A percentile compares a stretch with the other conserved stretches of the same genome.
phyloP scores from a whole-genome alignment of 805 yeast species.

The Metschnikowia proteae region DNA sequence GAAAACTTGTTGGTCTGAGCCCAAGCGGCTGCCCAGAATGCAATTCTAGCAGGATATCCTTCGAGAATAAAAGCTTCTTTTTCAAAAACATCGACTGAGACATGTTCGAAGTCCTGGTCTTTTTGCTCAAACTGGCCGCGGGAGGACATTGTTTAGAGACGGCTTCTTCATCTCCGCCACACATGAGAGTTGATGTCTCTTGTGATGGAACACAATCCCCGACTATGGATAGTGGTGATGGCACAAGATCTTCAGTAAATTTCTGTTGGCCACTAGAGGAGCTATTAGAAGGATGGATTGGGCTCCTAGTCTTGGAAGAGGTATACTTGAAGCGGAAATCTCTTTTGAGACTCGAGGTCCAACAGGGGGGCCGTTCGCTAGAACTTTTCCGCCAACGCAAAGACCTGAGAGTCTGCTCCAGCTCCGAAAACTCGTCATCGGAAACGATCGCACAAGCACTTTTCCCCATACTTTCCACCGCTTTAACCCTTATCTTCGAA shows the following conservation, averaged over 20 bases:
- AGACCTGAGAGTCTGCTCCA: slow-evolving; percentile 18
- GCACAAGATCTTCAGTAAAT: slow-evolving; percentile 19
- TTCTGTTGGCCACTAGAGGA: background rate
- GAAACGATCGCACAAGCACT: slow-evolving; percentile 26
- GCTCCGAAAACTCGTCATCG: slow-evolving; percentile 36
- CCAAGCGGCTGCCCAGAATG: slow-evolving; percentile 12
- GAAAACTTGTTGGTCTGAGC: background rate
- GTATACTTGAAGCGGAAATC: slow-evolving; percentile 19
- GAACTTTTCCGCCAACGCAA: slow-evolving; percentile 16
- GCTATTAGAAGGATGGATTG: background rate
- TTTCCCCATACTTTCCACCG: slow-evolving; percentile 5
- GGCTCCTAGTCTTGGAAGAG: slow-evolving; percentile 7
- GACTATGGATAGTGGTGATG: slow-evolving; percentile 25
- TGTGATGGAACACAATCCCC: slow-evolving; percentile 7
- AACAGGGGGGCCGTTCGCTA: slow-evolving; percentile 16
- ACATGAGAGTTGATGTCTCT: background rate
- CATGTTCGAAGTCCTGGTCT: slow-evolving; percentile 17
- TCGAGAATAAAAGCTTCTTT: slow-evolving; percentile 30
- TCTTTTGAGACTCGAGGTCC: slow-evolving; percentile 13
- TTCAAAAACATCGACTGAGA: slow-evolving; percentile 28
- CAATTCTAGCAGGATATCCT: slow-evolving; percentile 39
- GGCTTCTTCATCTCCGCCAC: slow-evolving; percentile 5
- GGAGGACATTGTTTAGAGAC: slow-evolving; percentile 3
- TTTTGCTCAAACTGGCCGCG: slow-evolving; percentile 9
- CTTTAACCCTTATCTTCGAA: slow-evolving; percentile 1